Conservation (phyloP, 73 alveolate genomes). For the Paramecium bursaria region DNA sequence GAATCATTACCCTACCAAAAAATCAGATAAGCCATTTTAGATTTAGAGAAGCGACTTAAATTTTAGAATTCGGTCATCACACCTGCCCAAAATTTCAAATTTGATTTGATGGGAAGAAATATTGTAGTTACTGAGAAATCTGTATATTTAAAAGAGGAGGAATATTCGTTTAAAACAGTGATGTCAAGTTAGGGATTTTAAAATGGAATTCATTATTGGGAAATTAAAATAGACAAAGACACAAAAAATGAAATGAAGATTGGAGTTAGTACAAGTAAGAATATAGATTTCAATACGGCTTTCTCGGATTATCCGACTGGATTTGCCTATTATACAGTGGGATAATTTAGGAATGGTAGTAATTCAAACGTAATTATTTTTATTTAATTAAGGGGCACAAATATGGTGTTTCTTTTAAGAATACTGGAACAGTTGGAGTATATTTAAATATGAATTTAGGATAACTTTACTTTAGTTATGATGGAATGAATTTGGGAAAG, state of each 20-base stretch:
- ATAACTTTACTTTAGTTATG: conserved; percentile 69
- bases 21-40: conserved; percentile 10
- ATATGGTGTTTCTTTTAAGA: conserved; percentile 76
- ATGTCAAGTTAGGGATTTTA: conserved; percentile 78
- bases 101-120: conserved; percentile 10
- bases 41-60: conserved; percentile 1
- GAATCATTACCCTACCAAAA: neutral
- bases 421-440: conserved; percentile 77
- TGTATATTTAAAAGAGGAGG: conserved; percentile 80
- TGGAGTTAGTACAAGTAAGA: conserved; percentile 72
- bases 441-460: conserved; percentile 80
- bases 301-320: conserved; percentile 77
- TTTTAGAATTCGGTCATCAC: neutral
- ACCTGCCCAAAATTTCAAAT: neutral
- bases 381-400: conserved; percentile 57
- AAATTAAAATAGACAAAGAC: conserved; percentile 70
- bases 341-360: conserved; percentile 76
- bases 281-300: conserved; percentile 67
- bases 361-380: conserved; percentile 53
- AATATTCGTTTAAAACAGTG: conserved; percentile 86
- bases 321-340: conserved; percentile 81
- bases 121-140: conserved; percentile 64
- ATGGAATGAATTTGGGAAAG: conserved; percentile 74
- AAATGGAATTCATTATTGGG: conserved; percentile 82
- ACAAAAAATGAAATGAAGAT: conserved; percentile 79